Evolutionary conservation across 805 yeast species (phyloP), one percentile per base, ranked within the genome.

Genomic region (Barnettozyma botsteinii): DNA sequence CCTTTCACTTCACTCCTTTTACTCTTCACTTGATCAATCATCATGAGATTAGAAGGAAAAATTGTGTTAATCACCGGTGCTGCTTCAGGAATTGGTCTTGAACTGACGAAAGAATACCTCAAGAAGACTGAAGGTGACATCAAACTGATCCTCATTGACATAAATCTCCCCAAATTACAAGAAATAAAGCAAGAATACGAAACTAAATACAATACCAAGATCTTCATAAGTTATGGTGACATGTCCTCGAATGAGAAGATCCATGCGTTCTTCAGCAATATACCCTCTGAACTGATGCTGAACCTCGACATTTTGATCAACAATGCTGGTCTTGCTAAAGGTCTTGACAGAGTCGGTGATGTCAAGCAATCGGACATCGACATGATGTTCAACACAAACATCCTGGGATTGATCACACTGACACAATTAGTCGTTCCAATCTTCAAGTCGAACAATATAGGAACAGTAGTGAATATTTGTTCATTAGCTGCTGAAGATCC

Each of bases 71-170:
- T 89, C 52, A 86, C 98, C 14, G 98, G 97, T 43, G 97, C 97
- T 7, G 85, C 95, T 24, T 79, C 95, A 6, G 98, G 98, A 35
- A 91, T 89, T 54, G 98, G 98, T 6, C 77, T 77, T 48, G 91
- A 93, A 42, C 86, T 95, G 13, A 96, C 96, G 13, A 65, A 69
- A 40, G 95, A 88, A 58, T 78, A 85, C 50, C 87, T 95, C 20
- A 76, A 49, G 15, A 81, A 82, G 12, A 72, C 89, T 22, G 67
- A 75, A 35, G 95, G 95, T 14, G 59, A 77, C 13, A 60, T 82
- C 55, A 79, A 81, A 55, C 70, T 86, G 50, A 70, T 86, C 44
- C 69, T 86, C 22, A 71, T 87, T 7, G 95, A 95, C 17, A 75
- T 95, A 60, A 77, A 95, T 60, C 49, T 67, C 24, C 80, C 74